Evolutionary conservation across 1,139 yeast genomes (phyloP), one percentile per base, ranked within the genome.

Genomic region (Pichia sp.): DNA sequence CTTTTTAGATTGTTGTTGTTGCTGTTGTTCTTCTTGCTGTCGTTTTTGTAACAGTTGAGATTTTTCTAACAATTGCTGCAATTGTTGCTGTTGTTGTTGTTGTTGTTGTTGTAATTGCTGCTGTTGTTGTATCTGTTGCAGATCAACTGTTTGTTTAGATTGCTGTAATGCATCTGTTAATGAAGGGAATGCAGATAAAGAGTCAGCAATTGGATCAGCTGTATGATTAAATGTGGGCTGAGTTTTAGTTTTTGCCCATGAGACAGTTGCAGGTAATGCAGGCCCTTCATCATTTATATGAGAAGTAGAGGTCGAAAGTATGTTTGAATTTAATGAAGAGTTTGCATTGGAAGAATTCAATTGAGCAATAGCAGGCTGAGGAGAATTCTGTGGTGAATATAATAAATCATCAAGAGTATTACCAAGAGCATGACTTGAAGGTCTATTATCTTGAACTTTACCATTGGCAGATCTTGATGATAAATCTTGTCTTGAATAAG

Each of bases 401-500:
- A 18, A 6, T 4, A 39, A 9, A 34, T 54, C 56, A 30, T 50
- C 53, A 28, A 48, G 25, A 7, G 44, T 39, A 26, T 41, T 36
- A 32, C 67, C 66, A 44, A 60, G 59, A 41, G 63, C 18, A 18
- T 18, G 18, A 18, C 18, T 61, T 47, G 65, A 67, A 10, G 65
- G 62, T 47, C 68, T 58, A 43, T 66, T 71, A 26, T 44, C 39
- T 40, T 63, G 67, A 44, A 78, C 75, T 78, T 79, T 78, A 64
- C 77, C 79, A 55, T 79, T 74, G 57, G 82, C 81, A 61, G 86
- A 89, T 63, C 86, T 86, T 18, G 95, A 86, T 11, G 90, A 83
- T 63, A 89, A 75, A 64, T 90, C 97, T 65, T 90, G 94, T 67
- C 96, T 82, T 34, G 96, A 87, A 67, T 88, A 92, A 7, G 95